Evolutionary conservation across 768 basidiomycete genomes (phyloP), one percentile per base, ranked within the genome.

Genomic region (Boletellus emodensis): DNA sequence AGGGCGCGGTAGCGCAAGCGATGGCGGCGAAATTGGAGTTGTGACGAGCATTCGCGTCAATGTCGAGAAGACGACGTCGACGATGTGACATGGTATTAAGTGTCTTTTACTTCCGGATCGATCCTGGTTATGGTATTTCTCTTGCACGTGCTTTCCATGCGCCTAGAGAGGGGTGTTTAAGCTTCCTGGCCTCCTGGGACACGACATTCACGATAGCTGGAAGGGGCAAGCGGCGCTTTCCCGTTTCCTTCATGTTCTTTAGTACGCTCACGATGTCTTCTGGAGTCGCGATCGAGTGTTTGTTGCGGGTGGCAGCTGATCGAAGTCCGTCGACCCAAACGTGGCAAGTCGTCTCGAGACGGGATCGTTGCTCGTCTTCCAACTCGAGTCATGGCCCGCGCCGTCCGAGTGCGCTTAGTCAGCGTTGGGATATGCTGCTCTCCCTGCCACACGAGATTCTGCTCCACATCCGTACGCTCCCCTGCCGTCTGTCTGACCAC

Each of bases 31-130:
- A 30, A 48, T 15, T 0, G 57, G 56, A 18, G 53, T 49, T 22
- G 38, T 61, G 45, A 53, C 62, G 37, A 79, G 82, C 10, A 81
- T 85, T 52, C 73, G 78, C 48, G 76, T 85, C 18, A 76, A 85
- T 51, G 75, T 86, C 15, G 83, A 85, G 64, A 82, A 80, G 66
- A 75, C 75, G 40, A 80, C 78, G 20, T 71, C 75, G 44, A 75
- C 74, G 45, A 72, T 80, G 61, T 81, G 61, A 65, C 17, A 43
- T 28, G 42, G 30, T 44, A 47, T 41, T 46, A 41, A 26, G 36
- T 38, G 20, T 36, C 30, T 40, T 50, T 61, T 40, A 46, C 48
- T 61, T 60, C 57, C 52, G 55, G 57, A 54, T 68, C 66, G 64
- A 58, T 53, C 51, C 56, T 57, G 52, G 44, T 46, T 61, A 61